Percentiles rank a stretch among this genome's conserved stretches.
phyloP scores from a whole-genome alignment of 257 asterid genomes.

The Mentha longifolia region DNA sequence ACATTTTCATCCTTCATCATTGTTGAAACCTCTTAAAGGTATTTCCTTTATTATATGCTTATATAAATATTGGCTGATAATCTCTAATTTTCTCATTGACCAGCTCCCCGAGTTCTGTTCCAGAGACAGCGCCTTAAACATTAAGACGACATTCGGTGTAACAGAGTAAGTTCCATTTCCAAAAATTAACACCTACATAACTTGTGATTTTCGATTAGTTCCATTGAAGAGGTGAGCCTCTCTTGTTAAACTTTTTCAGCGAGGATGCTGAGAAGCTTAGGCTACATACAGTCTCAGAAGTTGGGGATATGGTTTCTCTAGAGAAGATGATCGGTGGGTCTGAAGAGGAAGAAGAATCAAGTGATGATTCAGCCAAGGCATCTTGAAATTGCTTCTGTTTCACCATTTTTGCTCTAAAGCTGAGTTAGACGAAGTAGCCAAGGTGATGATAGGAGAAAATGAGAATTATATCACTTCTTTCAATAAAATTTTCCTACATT shows the following conservation, averaged over 20 bases:
- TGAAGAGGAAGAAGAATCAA: conserved; percentile 44
- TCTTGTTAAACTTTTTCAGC: conserved; percentile 44
- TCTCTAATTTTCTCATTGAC: conserved; percentile 12
- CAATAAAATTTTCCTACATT: not conserved
- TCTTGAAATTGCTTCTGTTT: conserved; percentile 37
- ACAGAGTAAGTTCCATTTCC: conserved; percentile 75
- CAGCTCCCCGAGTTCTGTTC: conserved; percentile 95
- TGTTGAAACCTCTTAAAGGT: not conserved
- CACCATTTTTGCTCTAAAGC: not conserved
- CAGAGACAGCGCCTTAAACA: conserved; percentile 73
- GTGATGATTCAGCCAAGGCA: conserved; percentile 40
- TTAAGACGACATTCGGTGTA: conserved; percentile 88
- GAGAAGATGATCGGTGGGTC: conserved; percentile 82
- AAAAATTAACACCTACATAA: not conserved
- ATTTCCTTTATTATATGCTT: too few species aligned
- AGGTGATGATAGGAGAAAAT: conserved; percentile 10
- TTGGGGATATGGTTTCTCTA: conserved; percentile 72
- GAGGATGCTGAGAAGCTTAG: conserved; percentile 96
- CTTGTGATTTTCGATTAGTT: conserved; percentile 10
- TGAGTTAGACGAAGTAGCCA: conserved; percentile 10
- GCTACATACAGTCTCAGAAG: conserved; percentile 75
- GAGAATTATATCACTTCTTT: too few species aligned
- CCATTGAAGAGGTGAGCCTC: conserved; percentile 10
- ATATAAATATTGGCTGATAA: conserved; percentile 12
- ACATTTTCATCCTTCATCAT: conserved; percentile 11